Conservation (phyloP, 148 eudicot genomes). For the Amaranthus palmeri region DNA sequence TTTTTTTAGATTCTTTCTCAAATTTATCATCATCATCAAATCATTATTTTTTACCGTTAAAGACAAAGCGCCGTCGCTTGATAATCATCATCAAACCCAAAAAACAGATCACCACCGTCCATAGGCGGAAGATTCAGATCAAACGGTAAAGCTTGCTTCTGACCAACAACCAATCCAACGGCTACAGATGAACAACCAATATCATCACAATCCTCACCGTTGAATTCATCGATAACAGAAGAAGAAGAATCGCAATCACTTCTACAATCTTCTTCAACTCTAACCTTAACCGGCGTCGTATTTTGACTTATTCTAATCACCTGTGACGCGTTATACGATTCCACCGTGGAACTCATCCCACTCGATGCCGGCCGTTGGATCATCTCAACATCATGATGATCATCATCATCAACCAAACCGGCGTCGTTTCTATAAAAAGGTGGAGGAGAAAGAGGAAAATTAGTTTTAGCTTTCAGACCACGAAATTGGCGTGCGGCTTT, state of each 20-base stretch:
- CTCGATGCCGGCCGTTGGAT: slow-evolving; percentile 50
- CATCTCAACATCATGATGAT: slow-evolving; percentile 17
- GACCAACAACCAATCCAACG: slow-evolving; percentile 4
- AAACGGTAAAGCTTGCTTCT: slow-evolving; percentile 27
- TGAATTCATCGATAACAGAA: slow-evolving; percentile 33
- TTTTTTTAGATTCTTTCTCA: background rate
- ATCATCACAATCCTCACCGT: slow-evolving; percentile 1
- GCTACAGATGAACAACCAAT: background rate
- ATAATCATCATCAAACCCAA: slow-evolving; percentile 21
- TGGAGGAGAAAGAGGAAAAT: slow-evolving; percentile 32
- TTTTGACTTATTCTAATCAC: background rate
- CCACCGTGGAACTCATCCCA: slow-evolving; percentile 70
- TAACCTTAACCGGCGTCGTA: too few relatives aligned
- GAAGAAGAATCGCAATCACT: slow-evolving; percentile 60
- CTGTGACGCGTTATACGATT: slow-evolving; percentile 46
- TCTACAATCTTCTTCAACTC: slow-evolving; percentile 29
- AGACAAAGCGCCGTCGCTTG: slow-evolving; percentile 37
- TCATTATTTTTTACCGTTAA: slow-evolving; percentile 14
- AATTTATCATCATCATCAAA: slow-evolving; percentile 9
- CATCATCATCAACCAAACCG: slow-evolving; percentile 3
- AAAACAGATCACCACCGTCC: slow-evolving; percentile 16
- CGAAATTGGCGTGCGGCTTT: slow-evolving; percentile 54
- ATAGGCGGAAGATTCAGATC: slow-evolving; percentile 48
- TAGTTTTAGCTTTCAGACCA: slow-evolving; percentile 71
- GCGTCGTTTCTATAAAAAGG: slow-evolving; percentile 4